Percentiles rank a stretch among this genome's conserved stretches.
Conservation (phyloP, 164 flowering plant genomes). For the Berberis thunbergii region DNA sequence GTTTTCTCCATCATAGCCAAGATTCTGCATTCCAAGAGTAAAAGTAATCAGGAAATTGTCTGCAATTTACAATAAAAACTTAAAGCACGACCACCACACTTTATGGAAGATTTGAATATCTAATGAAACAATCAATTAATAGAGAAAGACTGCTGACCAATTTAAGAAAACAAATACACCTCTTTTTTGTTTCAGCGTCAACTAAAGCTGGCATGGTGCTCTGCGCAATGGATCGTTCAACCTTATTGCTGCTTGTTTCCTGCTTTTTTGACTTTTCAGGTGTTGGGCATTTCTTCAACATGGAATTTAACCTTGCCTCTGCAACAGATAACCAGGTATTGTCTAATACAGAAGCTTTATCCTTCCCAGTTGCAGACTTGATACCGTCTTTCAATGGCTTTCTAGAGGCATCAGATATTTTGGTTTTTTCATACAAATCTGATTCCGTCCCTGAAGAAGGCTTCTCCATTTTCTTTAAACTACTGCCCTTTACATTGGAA, state of each 20-base stretch:
- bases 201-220: constrained; percentile 9
- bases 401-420: constrained; percentile 11
- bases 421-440: constrained; percentile 16
- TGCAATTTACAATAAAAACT: not conserved
- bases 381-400: constrained; percentile 10
- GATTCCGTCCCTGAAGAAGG: not conserved
- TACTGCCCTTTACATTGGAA: constrained; percentile 7
- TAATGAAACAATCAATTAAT: not conserved
- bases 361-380: constrained; percentile 11
- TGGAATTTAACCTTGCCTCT: constrained; percentile 10
- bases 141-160: not conserved
- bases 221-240: constrained; percentile 6
- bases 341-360: constrained; percentile 7
- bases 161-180: constrained; percentile 24
- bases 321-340: constrained; percentile 17
- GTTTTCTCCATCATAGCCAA: constrained; percentile 33
- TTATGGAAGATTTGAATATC: not conserved
- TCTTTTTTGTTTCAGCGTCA: constrained; percentile 38
- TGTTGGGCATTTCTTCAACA: constrained; percentile 9
- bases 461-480: constrained; percentile 9
- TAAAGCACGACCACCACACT: not conserved
- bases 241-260: constrained; percentile 10
- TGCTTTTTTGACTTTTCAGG: constrained; percentile 11
- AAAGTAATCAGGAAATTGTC: not conserved
- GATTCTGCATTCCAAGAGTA: constrained; percentile 35